phyloP scores from a whole-genome alignment of 768 basidiomycete species.

The Sarcodon sp. region DNA sequence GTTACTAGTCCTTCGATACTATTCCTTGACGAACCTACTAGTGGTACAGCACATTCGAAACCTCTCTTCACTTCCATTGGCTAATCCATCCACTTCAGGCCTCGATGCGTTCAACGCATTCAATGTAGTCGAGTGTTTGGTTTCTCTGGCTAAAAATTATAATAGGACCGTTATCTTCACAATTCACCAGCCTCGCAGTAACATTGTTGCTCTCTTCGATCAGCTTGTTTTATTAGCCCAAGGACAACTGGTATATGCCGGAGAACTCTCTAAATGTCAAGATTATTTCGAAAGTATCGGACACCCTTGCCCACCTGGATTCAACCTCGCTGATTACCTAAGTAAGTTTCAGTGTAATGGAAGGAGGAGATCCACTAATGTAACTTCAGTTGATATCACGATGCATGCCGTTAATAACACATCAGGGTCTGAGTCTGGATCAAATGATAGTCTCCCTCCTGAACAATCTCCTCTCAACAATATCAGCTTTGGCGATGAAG shows the following conservation, averaged over 20 bases:
- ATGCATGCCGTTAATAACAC: constrained; percentile 22
- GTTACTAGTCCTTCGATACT: constrained; percentile 95
- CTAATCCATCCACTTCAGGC: constrained; percentile 28
- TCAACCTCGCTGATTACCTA: constrained; percentile 94
- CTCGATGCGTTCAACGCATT: constrained; percentile 92
- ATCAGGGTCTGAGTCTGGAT: constrained; percentile 17
- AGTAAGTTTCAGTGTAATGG: constrained; percentile 38
- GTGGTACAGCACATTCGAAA: constrained; percentile 36
- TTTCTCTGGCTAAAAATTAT: constrained; percentile 75
- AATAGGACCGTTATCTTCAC: constrained; percentile 95
- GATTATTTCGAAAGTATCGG: constrained; percentile 73
- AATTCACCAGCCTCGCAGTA: constrained; percentile 95
- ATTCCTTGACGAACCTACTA: constrained; percentile 96
- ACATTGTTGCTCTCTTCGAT: constrained; percentile 94
- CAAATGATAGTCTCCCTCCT: constrained; percentile 15
- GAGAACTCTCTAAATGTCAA: constrained; percentile 62
- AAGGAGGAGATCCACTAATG: constrained; percentile 2
- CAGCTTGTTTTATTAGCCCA: constrained; percentile 76
- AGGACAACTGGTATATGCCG: constrained; percentile 79
- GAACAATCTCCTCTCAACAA: constrained; percentile 17
- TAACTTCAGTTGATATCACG: constrained; percentile 27
- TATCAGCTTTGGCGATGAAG: constrained; percentile 50
- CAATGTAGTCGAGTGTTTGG: constrained; percentile 86
- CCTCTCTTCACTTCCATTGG: neutral
- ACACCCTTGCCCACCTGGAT: constrained; percentile 80